Percentiles rank a stretch among this genome's conserved stretches.
phyloP scores from a whole-genome alignment of 352 stramenopile genomes.

The Halophytophthora batemanensis region DNA sequence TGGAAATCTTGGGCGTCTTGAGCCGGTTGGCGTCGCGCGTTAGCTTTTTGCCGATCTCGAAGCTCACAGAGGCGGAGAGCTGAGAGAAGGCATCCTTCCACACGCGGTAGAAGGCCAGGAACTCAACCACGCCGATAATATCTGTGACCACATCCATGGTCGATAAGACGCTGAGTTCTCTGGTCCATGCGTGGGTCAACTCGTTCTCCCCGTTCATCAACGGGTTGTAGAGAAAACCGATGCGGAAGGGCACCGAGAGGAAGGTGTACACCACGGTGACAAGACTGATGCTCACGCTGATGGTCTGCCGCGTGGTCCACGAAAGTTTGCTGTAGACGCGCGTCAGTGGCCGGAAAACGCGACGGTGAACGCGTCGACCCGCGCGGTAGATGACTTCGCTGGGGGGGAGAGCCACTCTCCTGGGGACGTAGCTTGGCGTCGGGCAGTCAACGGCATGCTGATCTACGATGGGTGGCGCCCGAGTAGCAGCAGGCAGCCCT shows the following conservation, averaged over 20 bases:
- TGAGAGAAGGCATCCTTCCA: conserved; percentile 43
- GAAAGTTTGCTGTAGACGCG: conserved; percentile 8
- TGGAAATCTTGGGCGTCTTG: conserved; percentile 23
- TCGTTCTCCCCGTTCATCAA: conserved; percentile 6
- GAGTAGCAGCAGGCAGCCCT: too few relatives aligned
- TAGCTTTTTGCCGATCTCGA: conserved; percentile 50
- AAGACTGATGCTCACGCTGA: conserved; percentile 24
- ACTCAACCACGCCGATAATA: conserved; percentile 33
- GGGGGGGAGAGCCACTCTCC: too few relatives aligned
- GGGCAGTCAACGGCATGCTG: too few relatives aligned
- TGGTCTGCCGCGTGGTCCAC: conserved; percentile 35
- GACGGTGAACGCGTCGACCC: neutral
- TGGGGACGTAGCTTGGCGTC: too few relatives aligned
- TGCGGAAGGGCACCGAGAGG: conserved; percentile 44
- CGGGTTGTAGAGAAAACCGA: conserved; percentile 53
- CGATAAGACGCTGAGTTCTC: conserved; percentile 30
- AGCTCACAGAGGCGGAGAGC: conserved; percentile 38
- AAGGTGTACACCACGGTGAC: conserved; percentile 32
- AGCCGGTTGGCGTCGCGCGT: conserved; percentile 26
- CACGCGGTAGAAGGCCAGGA: conserved; percentile 32
- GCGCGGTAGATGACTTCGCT: neutral
- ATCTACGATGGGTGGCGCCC: too few relatives aligned
- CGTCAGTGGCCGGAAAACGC: neutral
- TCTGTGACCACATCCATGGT: conserved; percentile 37
- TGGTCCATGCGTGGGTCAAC: conserved; percentile 22